Evolutionary conservation across 1,139 yeast genomes (phyloP), one percentile per base, ranked within the genome.

Genomic region (Hyphopichia fennica): DNA sequence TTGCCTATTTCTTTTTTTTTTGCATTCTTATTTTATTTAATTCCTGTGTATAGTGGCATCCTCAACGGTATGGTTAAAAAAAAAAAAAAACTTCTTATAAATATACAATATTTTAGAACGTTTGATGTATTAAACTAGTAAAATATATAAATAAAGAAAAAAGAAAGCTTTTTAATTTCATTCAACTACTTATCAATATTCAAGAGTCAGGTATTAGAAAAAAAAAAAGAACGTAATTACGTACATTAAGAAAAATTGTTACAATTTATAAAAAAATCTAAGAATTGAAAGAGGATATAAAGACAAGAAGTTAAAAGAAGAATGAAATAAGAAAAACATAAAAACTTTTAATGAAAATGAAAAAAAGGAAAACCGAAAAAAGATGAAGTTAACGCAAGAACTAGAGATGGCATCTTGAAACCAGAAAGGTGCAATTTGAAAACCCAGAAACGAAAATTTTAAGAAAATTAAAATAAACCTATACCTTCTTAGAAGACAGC

Each of bases 31-130:
- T 25, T 20, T 20, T 20, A 25, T 25, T 25, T 25, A 25, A 25
- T 25, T 52, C 58, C 66, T 62, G 65, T 60, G 63, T 54, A 59
- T 59, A 57, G 49, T 56, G 55, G 63, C 63, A 58, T 59, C 65
- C 65, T 60, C 65, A 60, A 60, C 65, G 65, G 65, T 52, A 60
- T 60, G 63, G 58, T 57, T 17, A 46, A 39, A 35, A 38, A 32
- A 37, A 41, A 29, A 40, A 42, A 35, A 4, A 32, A 17, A 16
- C 6, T 18, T 9, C 13, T 10, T 17, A 17, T 32, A 19, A 16
- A 32, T 32, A 32, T 6, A 16, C 10, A 27, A 43, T 33, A 20
- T 20, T 20, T 6, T 6, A 6, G 23, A 20, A 20, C 9, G 23
- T 20, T 6, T 5, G 9, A 9, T 20, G 9, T 6, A 20, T 9